Evolutionary conservation across 768 basidiomycete species (phyloP).

Genomic region (Hygrophorus pudorinus): DNA sequence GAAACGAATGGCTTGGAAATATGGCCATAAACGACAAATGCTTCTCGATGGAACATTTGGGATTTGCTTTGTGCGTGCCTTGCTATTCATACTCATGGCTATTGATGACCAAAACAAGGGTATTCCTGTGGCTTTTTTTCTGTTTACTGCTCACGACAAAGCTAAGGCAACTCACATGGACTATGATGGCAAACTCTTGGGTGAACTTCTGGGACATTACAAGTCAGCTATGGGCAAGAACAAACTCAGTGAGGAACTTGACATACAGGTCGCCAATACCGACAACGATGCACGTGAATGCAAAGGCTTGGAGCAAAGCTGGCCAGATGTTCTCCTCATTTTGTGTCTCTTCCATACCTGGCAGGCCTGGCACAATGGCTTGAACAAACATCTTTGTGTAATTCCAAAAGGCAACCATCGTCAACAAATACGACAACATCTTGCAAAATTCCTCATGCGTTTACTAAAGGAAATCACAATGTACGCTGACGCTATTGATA

Average conservation of each 20-base stretch:
- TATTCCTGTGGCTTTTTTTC: conserved; percentile 1
- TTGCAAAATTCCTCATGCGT: no score
- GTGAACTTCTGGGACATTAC: neutral
- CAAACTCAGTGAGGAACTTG: conserved; percentile 13
- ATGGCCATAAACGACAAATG: conserved; percentile 7
- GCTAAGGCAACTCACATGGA: conserved; percentile 6
- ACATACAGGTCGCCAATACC: conserved; percentile 14
- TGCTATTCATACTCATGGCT: conserved; percentile 8
- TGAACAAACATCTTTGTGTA: no score
- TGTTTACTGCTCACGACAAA: conserved; percentile 3
- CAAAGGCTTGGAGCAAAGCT: conserved; percentile 12
- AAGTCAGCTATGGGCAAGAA: conserved; percentile 7
- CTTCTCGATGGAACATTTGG: conserved; percentile 11
- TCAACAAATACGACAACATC: no score
- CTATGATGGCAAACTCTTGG: conserved; percentile 2
- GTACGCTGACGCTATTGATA: no score
- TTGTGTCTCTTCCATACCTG: conserved; percentile 26
- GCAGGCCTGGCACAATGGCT: no score
- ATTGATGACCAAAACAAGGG: conserved; percentile 6
- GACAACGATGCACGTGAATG: conserved; percentile 21
- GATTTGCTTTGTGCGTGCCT: conserved; percentile 5
- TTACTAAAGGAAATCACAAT: no score
- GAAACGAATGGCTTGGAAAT: conserved; percentile 4
- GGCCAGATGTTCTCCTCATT: conserved; percentile 16
- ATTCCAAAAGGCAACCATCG: no score